Conservation (phyloP, 441 rosid genomes). For the Bocquillonia castaneifolia region DNA sequence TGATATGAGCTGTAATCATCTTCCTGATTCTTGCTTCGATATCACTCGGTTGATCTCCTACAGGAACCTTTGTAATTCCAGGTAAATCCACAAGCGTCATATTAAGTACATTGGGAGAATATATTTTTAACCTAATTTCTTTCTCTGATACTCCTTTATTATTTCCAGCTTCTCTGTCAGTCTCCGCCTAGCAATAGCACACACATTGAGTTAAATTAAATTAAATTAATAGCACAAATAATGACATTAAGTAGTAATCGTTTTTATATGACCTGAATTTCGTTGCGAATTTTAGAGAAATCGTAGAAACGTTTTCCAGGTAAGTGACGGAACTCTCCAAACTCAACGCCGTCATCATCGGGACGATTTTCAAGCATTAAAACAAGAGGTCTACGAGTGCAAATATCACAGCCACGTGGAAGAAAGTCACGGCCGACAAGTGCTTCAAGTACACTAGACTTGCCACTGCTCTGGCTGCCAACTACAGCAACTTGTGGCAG, state of each 20-base stretch:
- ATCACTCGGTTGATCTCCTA: slow-evolving; percentile 70
- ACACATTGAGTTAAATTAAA: slow-evolving; percentile 16
- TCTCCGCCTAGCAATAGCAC: slow-evolving; percentile 47
- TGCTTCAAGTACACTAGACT: slow-evolving; percentile 72
- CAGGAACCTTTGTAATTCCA: slow-evolving; percentile 74
- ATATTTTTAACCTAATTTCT: slow-evolving; percentile 54
- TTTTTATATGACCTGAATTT: slow-evolving; percentile 42
- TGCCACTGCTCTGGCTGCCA: slow-evolving; percentile 79
- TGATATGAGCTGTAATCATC: slow-evolving; percentile 54
- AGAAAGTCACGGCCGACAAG: slow-evolving; percentile 67
- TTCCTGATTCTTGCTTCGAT: slow-evolving; percentile 53
- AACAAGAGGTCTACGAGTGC: slow-evolving; percentile 63
- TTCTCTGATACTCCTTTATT: slow-evolving; percentile 66
- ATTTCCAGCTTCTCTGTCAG: slow-evolving; percentile 55
- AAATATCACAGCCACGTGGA: slow-evolving; percentile 62
- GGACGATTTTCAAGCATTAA: slow-evolving; percentile 43
- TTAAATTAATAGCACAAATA: background rate
- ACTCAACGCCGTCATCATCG: slow-evolving; percentile 40
- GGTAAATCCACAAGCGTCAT: slow-evolving; percentile 75
- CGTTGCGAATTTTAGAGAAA: slow-evolving; percentile 47
- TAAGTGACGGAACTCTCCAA: slow-evolving; percentile 58
- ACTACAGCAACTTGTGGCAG: slow-evolving; percentile 65
- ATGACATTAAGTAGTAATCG: background rate
- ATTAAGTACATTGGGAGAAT: slow-evolving; percentile 58
- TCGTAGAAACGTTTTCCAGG: slow-evolving; percentile 48